Percentiles rank a stretch among this genome's conserved stretches.
Evolutionary conservation across 140 eudicot species (phyloP).

Genomic region (Cichorium intybus): DNA sequence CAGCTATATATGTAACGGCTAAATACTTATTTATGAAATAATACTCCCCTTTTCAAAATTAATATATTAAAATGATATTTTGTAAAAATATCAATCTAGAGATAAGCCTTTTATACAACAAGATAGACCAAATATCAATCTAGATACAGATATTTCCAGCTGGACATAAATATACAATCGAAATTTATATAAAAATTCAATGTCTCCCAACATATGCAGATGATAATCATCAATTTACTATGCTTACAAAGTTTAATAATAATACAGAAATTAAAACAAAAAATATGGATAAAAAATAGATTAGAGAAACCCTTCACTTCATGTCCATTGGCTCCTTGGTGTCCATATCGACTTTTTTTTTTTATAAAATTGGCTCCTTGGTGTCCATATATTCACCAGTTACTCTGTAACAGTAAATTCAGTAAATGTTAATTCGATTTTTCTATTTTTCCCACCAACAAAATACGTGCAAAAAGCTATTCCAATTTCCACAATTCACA

Average conservation of each 20-base stretch:
- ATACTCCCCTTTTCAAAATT: too few species aligned
- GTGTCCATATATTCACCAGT: constrained; percentile 39
- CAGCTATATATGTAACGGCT: too few species aligned
- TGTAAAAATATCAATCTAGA: too few species aligned
- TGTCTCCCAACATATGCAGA: background rate
- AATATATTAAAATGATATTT: too few species aligned
- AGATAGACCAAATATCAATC: background rate
- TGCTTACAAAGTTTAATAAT: constrained; percentile 6
- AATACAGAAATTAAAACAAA: constrained; percentile 4
- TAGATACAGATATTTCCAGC: too few species aligned
- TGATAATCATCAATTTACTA: background rate
- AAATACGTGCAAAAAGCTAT: background rate
- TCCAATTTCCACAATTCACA: constrained; percentile 8
- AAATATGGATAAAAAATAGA: background rate
- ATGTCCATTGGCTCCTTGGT: constrained; percentile 16
- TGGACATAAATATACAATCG: constrained; percentile 3
- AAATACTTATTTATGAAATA: too few species aligned
- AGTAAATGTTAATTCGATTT: constrained; percentile 10
- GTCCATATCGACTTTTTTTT: too few species aligned
- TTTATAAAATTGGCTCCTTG: constrained; percentile 22
- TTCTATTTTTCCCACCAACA: background rate
- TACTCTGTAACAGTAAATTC: constrained; percentile 25
- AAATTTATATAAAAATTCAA: background rate
- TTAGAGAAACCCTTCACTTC: constrained; percentile 6
- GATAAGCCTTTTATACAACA: too few species aligned